These are phyloP conservation scores for Colletotrichum costaricense DNA, from an alignment of 2,329 filamentous ascomycete genomes.

Conservation along the genomic window DNA sequence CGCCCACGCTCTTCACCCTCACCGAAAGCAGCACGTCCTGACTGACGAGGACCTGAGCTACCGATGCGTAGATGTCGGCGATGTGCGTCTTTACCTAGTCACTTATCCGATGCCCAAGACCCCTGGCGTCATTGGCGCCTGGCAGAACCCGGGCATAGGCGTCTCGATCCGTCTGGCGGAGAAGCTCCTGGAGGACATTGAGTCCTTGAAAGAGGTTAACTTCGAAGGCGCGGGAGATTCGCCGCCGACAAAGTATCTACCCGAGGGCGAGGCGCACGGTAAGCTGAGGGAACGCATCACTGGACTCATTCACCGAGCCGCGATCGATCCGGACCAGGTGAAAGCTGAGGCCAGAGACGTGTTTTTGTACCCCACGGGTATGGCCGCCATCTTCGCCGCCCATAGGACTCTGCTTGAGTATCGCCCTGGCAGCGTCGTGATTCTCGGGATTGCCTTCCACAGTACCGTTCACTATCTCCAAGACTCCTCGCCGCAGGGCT, in stretches of 20 bases:
- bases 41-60: conserved; percentile 48
- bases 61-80: conserved; percentile 54
- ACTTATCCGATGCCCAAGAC: conserved; percentile 50
- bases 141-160: conserved; percentile 59
- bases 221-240: conserved; percentile 37
- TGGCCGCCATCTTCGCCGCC: conserved; percentile 61
- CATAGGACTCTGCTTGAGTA: conserved; percentile 51
- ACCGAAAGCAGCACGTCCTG: conserved; percentile 50
- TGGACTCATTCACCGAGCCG: conserved; percentile 53
- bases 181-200: conserved; percentile 51
- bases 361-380: conserved; percentile 65
- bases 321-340: conserved; percentile 43
- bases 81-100: conserved; percentile 56
- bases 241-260: conserved; percentile 53
- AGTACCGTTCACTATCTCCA: conserved; percentile 60
- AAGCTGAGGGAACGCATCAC: conserved; percentile 53
- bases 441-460: conserved; percentile 65
- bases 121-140: conserved; percentile 53
- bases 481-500: conserved; percentile 54
- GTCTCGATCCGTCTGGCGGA: conserved; percentile 59
- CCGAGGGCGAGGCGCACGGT: conserved; percentile 50
- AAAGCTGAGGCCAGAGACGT: conserved; percentile 54
- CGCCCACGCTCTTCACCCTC: conserved; percentile 46
- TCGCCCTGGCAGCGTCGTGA: conserved; percentile 49
- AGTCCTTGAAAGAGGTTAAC: conserved; percentile 47